A percentile compares a stretch with the other conserved stretches of the same genome.
These are phyloP conservation scores for Naganishia albida DNA, from an alignment of 1,284 basidiomycete species.

Conservation along the genomic window DNA sequence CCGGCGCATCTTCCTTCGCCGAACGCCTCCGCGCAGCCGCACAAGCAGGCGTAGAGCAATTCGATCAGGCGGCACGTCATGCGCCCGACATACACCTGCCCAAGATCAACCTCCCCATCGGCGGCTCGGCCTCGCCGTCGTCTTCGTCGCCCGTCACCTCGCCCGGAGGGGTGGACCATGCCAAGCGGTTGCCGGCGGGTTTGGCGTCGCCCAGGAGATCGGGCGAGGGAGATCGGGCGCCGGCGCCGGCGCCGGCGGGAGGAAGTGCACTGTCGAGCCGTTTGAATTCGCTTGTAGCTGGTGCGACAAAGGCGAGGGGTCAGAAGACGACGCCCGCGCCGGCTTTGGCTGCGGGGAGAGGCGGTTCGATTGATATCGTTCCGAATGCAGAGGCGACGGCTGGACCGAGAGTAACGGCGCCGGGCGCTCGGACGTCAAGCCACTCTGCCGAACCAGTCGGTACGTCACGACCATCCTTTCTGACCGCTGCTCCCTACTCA, in stretches of 20 bases:
- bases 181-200: background rate
- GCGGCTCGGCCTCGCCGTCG: background rate
- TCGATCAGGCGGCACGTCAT: slow-evolving; percentile 28
- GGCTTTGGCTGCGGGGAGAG: background rate
- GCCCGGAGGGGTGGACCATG: background rate
- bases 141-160: too few relatives aligned
- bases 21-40: slow-evolving; percentile 31
- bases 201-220: slow-evolving; percentile 7
- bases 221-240: slow-evolving; percentile 13
- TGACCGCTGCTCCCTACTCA: background rate
- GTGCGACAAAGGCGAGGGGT: slow-evolving; percentile 6
- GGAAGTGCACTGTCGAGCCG: slow-evolving; percentile 11
- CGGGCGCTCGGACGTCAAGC: background rate
- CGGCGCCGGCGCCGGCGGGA: background rate
- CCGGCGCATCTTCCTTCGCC: slow-evolving; percentile 27
- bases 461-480: background rate
- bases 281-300: slow-evolving; percentile 14
- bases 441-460: background rate
- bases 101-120: slow-evolving; percentile 13
- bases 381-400: background rate
- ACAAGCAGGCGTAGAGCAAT: slow-evolving; percentile 28
- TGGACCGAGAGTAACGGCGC: background rate
- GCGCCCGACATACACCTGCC: slow-evolving; percentile 14
- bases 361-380: background rate
- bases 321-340: background rate